Evolutionary conservation across 2,329 filamentous ascomycete genomes (phyloP), one percentile per base, ranked within the genome.

Genomic region (Tolypocladium endophyticum): DNA sequence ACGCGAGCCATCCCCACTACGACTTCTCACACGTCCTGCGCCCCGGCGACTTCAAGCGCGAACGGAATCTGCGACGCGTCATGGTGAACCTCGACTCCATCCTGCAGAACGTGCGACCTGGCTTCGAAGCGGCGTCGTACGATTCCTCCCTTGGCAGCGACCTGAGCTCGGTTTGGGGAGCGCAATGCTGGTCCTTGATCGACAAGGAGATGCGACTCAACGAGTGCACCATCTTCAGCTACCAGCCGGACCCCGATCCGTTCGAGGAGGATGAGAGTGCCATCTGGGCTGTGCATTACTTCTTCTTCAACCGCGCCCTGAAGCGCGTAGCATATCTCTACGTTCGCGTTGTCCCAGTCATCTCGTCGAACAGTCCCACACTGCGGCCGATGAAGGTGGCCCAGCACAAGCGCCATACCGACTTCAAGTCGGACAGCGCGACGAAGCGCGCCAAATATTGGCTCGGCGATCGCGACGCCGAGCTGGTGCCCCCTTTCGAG

Each of bases 281-380:
- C 12, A 92, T 99, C 63, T 99, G 93, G 93, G 92, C 90, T 56
- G 81, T 92, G 63, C 92, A 97, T 73, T 97, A 96, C 74, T 96
- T 99, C 78, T 96, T 97, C 74, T 97, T 97, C 82, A 97, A 96
- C 79, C 93, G 93, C 69, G 80, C 87, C 33, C 83, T 88, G 70
- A 97, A 97, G 78, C 86, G 94, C 50, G 93, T 99, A 23, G 92
- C 91, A 62, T 99, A 99, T 72, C 78, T 99, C 54, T 95, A 97
- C 69, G 84, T 97, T 54, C 88, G 93, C 62, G 92, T 90, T n/a
- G 85, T 97, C 54, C 93, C 85, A 61, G 87, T 88, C 66, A 86
- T 89, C 69, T 89, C 79, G 64, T 80, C 80, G 3, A 85, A 80
- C 71, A 87, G 81, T 62, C 88, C 81, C 54, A 74, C 73, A 30